These are phyloP conservation scores for Aulographum hederae DNA, from an alignment of 2,329 filamentous ascomycete species.

Conservation along the genomic window DNA sequence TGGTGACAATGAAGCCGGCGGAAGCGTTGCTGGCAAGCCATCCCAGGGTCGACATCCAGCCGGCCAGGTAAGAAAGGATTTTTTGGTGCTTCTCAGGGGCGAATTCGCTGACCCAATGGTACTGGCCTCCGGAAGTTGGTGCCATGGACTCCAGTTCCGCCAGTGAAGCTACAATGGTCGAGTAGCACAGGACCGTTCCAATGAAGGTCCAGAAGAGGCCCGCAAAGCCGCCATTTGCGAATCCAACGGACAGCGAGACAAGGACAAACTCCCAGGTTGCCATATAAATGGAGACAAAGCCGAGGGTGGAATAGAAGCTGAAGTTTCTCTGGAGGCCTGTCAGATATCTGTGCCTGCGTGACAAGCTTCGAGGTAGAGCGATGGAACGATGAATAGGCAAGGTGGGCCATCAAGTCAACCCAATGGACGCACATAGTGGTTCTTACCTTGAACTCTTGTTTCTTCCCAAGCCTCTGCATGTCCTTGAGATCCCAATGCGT, in stretches of 20 bases:
- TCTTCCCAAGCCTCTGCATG: conserved; percentile 31
- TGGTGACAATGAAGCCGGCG: conserved; percentile 16
- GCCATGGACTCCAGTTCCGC: conserved; percentile 7
- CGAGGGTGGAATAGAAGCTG: conserved; percentile 30
- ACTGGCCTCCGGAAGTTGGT: conserved; percentile 5
- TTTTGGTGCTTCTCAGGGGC: conserved; percentile 6
- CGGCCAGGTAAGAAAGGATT: conserved; percentile 5
- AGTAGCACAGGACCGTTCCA: conserved; percentile 4
- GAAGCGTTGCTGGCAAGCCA: conserved; percentile 18
- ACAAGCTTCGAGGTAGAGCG: too few species aligned
- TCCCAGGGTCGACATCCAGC: conserved; percentile 18
- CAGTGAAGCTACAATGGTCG: conserved; percentile 6
- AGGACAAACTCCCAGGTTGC: conserved; percentile 35
- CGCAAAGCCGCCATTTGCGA: conserved; percentile 6
- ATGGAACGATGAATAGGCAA: too few species aligned
- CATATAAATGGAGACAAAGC: conserved; percentile 34
- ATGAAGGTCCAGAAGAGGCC: conserved; percentile 8
- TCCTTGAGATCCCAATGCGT: conserved; percentile 11
- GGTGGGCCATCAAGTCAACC: conserved; percentile 1
- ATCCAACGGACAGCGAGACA: conserved; percentile 9
- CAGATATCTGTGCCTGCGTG: too few species aligned
- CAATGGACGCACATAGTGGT: not conserved
- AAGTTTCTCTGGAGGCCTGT: conserved; percentile 27
- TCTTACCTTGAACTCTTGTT: conserved; percentile 29
- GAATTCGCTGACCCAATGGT: conserved; percentile 7